Evolutionary conservation across 2,329 filamentous ascomycete species (phyloP).

Genomic region (Phyllosticta citrichinensis): DNA sequence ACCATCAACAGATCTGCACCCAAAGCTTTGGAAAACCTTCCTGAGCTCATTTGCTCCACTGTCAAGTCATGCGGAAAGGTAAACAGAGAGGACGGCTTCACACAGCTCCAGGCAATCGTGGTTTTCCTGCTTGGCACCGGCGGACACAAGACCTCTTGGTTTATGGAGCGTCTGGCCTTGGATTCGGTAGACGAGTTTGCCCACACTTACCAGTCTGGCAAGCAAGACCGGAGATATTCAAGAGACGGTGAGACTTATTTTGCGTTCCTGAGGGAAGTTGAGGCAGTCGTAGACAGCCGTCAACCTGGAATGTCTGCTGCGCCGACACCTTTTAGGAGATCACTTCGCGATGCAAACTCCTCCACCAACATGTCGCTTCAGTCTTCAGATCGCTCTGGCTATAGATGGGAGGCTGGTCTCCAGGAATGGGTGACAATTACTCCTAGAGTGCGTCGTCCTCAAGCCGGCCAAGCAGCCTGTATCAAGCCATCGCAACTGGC

Average conservation of each 20-base stretch:
- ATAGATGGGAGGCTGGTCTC: constrained; percentile 36
- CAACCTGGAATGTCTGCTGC: neutral
- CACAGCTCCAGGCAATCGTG: constrained; percentile 26
- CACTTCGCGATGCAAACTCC: neutral
- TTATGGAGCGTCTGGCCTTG: constrained; percentile 26
- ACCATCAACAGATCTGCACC: neutral
- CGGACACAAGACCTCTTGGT: constrained; percentile 17
- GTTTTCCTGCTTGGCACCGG: constrained; percentile 1
- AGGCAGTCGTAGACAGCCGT: neutral
- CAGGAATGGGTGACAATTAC: constrained; percentile 37
- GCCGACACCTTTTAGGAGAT: neutral
- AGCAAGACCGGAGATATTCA: neutral
- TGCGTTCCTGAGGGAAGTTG: neutral
- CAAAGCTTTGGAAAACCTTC: neutral
- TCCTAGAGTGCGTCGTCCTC: constrained; percentile 14
- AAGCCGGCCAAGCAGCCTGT: constrained; percentile 30
- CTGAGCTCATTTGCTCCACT: neutral
- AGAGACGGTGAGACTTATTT: neutral
- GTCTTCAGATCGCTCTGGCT: constrained; percentile 15
- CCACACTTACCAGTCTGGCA: constrained; percentile 16
- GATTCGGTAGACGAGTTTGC: constrained; percentile 29
- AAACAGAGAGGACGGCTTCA: constrained; percentile 16
- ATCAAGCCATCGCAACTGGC: constrained; percentile 31
- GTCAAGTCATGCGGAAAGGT: constrained; percentile 3
- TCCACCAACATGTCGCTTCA: neutral